Evolutionary conservation across 306 rosid species (phyloP).

Genomic region (Lathyrus sativus): DNA sequence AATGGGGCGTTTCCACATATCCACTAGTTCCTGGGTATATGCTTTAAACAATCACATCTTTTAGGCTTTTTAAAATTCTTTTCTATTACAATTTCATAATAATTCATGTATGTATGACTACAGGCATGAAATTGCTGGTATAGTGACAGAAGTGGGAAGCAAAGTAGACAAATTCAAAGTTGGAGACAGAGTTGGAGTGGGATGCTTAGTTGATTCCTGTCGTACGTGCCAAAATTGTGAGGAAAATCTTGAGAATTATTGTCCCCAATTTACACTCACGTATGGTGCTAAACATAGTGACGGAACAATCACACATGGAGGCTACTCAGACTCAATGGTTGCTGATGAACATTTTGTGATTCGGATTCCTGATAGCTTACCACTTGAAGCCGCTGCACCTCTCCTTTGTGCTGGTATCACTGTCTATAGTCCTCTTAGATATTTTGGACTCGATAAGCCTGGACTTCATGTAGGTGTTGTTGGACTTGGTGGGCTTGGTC

Average conservation of each 20-base stretch:
- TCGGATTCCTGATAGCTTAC: slow-evolving; percentile 43
- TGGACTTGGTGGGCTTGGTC: slow-evolving; percentile 67
- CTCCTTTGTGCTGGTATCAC: slow-evolving; percentile 70
- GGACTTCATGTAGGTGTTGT: slow-evolving; percentile 59
- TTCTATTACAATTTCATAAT: neutral
- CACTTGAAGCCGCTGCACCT: slow-evolving; percentile 61
- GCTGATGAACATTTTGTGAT: slow-evolving; percentile 46
- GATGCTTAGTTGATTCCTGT: slow-evolving; percentile 56
- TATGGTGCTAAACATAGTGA: slow-evolving; percentile 35
- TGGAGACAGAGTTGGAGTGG: slow-evolving; percentile 64
- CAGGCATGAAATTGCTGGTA: slow-evolving; percentile 60
- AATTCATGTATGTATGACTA: neutral
- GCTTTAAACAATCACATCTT: neutral
- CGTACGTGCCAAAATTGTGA: slow-evolving; percentile 46
- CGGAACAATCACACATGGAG: slow-evolving; percentile 53
- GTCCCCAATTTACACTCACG: slow-evolving; percentile 38
- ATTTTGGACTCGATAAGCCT: slow-evolving; percentile 49
- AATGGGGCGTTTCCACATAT: slow-evolving; percentile 42
- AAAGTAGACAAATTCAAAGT: slow-evolving; percentile 51
- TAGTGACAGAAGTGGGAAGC: slow-evolving; percentile 61
- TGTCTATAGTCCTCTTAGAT: slow-evolving; percentile 54
- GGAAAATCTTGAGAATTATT: slow-evolving; percentile 51
- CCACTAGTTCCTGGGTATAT: slow-evolving; percentile 59
- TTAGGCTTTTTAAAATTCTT: neutral
- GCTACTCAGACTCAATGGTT: slow-evolving; percentile 57